Conservation (phyloP, 768 basidiomycete species). For the Boletus edulis region DNA sequence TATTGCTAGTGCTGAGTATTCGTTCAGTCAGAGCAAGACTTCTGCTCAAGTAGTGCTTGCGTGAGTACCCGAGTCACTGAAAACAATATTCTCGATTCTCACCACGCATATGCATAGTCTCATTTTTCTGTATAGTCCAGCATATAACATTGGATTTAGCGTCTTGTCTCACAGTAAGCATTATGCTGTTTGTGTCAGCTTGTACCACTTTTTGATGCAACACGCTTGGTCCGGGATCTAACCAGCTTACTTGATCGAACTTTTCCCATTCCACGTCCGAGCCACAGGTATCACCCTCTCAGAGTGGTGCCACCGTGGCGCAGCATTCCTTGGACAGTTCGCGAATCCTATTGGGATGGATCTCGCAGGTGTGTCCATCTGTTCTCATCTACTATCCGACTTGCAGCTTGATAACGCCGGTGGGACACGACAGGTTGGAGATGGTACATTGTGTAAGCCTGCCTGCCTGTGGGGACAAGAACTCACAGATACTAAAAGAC, state of each 20-base stretch:
- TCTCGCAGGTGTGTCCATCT: constrained; percentile 1
- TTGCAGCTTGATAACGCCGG: not conserved
- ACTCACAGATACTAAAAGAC: not conserved
- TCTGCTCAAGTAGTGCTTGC: constrained; percentile 6
- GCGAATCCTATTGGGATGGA: constrained; percentile 19
- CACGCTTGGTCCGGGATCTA: no score
- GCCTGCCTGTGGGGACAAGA: not conserved
- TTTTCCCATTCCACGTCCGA: constrained; percentile 63
- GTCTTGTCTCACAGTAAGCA: constrained; percentile 8
- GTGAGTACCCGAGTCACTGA: not conserved
- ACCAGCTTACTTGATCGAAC: constrained; percentile 43
- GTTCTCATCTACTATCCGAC: no score
- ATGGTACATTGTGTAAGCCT: constrained; percentile 12
- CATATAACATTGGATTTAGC: constrained; percentile 12
- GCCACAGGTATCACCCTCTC: constrained; percentile 60
- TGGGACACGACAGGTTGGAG: constrained; percentile 7
- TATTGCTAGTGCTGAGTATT: constrained; percentile 18
- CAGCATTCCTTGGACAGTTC: constrained; percentile 7
- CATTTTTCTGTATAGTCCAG: constrained; percentile 16
- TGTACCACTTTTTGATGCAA: constrained; percentile 4
- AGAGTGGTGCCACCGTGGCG: constrained; percentile 52
- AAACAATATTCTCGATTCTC: not conserved
- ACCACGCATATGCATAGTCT: constrained; percentile 2
- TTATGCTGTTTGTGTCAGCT: no score
- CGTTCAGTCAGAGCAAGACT: constrained; percentile 5